Conservation (phyloP, 2,329 filamentous ascomycete species). For the Verticillium klebahnii region DNA sequence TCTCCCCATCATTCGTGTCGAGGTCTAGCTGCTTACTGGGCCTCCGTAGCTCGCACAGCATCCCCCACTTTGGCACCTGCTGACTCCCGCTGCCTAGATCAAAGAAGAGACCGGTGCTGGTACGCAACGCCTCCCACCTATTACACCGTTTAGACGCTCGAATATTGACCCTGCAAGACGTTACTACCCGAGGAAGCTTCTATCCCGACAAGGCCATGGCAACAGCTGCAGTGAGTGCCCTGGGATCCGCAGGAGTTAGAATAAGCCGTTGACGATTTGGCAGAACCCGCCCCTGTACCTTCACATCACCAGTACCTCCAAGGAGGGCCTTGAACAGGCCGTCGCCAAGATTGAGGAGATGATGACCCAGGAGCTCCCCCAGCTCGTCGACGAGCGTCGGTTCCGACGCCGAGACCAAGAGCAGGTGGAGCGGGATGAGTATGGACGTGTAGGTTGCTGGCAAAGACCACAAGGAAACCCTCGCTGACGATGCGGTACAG, state of each 20-base stretch:
- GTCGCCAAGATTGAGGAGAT: slow-evolving; percentile 87
- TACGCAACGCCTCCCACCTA: slow-evolving; percentile 64
- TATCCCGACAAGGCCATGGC: slow-evolving; percentile 98
- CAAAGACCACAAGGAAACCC: background rate
- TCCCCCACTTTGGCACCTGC: slow-evolving; percentile 80
- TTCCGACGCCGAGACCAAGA: slow-evolving; percentile 82
- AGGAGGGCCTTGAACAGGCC: slow-evolving; percentile 86
- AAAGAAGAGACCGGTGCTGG: slow-evolving; percentile 99
- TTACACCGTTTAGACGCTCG: slow-evolving; percentile 41
- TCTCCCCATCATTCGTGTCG: slow-evolving; percentile 39
- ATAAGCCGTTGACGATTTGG: slow-evolving; percentile 2
- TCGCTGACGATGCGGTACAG: slow-evolving; percentile 38
- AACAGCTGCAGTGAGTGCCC: slow-evolving; percentile 71
- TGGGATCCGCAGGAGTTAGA: background rate
- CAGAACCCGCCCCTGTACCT: slow-evolving; percentile 92
- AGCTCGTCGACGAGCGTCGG: slow-evolving; percentile 88
- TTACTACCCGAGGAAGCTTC: slow-evolving; percentile 95
- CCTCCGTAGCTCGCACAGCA: slow-evolving; percentile 57
- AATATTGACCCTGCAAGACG: slow-evolving; percentile 72
- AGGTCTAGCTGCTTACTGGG: slow-evolving; percentile 66
- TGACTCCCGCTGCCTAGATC: slow-evolving; percentile 93
- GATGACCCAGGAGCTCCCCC: slow-evolving; percentile 93
- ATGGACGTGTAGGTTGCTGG: slow-evolving; percentile 68
- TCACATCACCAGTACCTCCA: slow-evolving; percentile 88
- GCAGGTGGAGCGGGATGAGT: slow-evolving; percentile 82